Evolutionary conservation across 179 eudicot genomes (phyloP).

Genomic region (Spergularia azorica): DNA sequence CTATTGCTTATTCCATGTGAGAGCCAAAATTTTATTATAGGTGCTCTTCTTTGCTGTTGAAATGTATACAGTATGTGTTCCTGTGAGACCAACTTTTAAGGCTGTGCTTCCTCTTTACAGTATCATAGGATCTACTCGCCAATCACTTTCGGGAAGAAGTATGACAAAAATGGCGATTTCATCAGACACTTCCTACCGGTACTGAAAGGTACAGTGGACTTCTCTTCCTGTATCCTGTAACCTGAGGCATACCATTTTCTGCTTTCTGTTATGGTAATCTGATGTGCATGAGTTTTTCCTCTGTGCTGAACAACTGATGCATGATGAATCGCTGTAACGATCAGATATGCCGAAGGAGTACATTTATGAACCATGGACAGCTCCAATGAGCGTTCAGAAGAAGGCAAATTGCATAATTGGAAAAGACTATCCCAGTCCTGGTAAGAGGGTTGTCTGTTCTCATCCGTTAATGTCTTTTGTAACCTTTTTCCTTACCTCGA

Average conservation of each 20-base stretch:
- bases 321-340: conserved; percentile 7
- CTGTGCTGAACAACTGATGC: conserved; percentile 11
- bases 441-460: conserved; percentile 27
- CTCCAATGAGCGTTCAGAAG: conserved; percentile 74
- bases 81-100: background rate
- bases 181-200: conserved; percentile 89
- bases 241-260: background rate
- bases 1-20: no score
- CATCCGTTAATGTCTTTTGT: no score
- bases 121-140: conserved; percentile 92
- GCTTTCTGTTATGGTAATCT: background rate
- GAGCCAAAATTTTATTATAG: no score
- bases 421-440: conserved; percentile 84
- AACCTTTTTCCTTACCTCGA: no score
- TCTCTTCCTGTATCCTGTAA: no score
- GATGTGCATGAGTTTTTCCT: no score
- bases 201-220: conserved; percentile 58
- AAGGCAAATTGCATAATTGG: conserved; percentile 90
- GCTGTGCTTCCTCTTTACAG: conserved; percentile 34
- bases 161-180: conserved; percentile 75
- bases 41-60: no score
- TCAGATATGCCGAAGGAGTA: conserved; percentile 93
- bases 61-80: background rate
- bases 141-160: conserved; percentile 84
- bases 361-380: conserved; percentile 97